These are phyloP conservation scores for Brettanomyces nanus DNA, from an alignment of 805 yeast genomes.

Conservation along the genomic window DNA sequence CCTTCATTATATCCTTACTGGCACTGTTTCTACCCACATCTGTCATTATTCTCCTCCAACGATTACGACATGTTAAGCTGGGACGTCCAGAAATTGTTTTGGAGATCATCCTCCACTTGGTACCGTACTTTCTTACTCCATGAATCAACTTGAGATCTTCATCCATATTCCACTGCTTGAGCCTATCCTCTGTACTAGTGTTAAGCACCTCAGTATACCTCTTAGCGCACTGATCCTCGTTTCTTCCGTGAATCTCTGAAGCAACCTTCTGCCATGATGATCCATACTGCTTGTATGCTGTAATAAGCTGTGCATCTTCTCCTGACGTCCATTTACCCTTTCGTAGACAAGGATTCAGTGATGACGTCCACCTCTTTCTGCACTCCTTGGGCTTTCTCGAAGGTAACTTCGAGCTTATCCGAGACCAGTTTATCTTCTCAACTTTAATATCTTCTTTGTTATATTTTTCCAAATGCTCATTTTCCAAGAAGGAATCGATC, in stretches of 20 bases:
- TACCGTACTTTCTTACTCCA: constrained; percentile 64
- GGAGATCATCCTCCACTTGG: constrained; percentile 84
- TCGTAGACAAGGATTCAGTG: constrained; percentile 71
- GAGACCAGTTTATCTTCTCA: constrained; percentile 55
- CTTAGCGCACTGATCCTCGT: constrained; percentile 93
- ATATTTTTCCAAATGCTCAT: constrained; percentile 12
- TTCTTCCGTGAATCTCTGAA: constrained; percentile 67
- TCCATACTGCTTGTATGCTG: constrained; percentile 62
- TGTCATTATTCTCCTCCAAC: constrained; percentile 85
- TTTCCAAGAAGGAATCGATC: constrained; percentile 21
- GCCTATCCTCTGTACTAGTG: constrained; percentile 68
- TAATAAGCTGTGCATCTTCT: constrained; percentile 62
- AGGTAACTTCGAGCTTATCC: constrained; percentile 37
- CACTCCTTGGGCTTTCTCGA: constrained; percentile 72
- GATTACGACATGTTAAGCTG: constrained; percentile 79
- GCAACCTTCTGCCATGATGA: constrained; percentile 85
- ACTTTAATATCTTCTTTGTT: constrained; percentile 24
- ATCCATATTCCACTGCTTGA: constrained; percentile 69
- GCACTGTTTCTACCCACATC: constrained; percentile 66
- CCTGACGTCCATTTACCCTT: constrained; percentile 83
- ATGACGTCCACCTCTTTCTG: constrained; percentile 79
- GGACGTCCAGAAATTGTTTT: constrained; percentile 70
- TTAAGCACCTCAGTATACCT: constrained; percentile 83
- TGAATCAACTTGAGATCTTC: constrained; percentile 70
- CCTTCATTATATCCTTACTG: constrained; percentile 41